Percentiles rank a stretch among this genome's conserved stretches.
These are phyloP conservation scores for Phytophthora citrophthora DNA, from an alignment of 352 stramenopile genomes.

Conservation along the genomic window DNA sequence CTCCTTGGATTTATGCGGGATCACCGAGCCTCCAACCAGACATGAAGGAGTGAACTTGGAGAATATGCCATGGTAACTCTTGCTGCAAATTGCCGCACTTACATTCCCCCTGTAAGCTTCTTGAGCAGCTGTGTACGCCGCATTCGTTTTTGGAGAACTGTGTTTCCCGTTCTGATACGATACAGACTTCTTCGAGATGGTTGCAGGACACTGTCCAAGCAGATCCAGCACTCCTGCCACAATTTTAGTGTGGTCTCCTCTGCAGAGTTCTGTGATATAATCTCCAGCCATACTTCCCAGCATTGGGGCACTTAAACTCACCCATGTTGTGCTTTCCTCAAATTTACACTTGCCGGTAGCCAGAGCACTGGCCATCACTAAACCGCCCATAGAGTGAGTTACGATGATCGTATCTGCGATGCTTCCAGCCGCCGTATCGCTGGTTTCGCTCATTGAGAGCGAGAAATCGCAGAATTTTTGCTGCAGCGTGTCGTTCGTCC, in stretches of 20 bases:
- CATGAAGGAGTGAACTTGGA: constrained; percentile 23
- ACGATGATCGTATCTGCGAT: constrained; percentile 27
- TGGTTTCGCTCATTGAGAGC: constrained; percentile 18
- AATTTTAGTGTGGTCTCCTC: background rate
- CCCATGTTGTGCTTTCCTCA: constrained; percentile 18
- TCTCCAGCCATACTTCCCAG: constrained; percentile 29
- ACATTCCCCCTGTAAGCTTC: constrained; percentile 32
- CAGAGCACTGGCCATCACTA: constrained; percentile 20
- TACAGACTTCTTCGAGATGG: constrained; percentile 1
- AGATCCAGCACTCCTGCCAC: background rate
- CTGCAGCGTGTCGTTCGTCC: constrained; percentile 16
- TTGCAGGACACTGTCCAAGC: constrained; percentile 7
- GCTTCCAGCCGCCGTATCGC: background rate
- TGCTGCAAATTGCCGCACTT: constrained; percentile 39
- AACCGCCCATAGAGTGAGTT: constrained; percentile 31
- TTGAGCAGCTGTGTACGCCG: constrained; percentile 12
- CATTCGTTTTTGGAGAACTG: constrained; percentile 1
- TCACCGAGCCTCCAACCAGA: constrained; percentile 11
- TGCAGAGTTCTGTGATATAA: constrained; percentile 7
- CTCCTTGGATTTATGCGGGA: constrained; percentile 32
- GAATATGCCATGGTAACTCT: constrained; percentile 33
- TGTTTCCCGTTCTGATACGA: constrained; percentile 17
- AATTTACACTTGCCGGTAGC: constrained; percentile 21
- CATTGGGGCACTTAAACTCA: constrained; percentile 24
- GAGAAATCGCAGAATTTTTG: constrained; percentile 26